Evolutionary conservation across 1,284 basidiomycete genomes (phyloP).

Genomic region (Cutaneotrichosporon cyanovorans): DNA sequence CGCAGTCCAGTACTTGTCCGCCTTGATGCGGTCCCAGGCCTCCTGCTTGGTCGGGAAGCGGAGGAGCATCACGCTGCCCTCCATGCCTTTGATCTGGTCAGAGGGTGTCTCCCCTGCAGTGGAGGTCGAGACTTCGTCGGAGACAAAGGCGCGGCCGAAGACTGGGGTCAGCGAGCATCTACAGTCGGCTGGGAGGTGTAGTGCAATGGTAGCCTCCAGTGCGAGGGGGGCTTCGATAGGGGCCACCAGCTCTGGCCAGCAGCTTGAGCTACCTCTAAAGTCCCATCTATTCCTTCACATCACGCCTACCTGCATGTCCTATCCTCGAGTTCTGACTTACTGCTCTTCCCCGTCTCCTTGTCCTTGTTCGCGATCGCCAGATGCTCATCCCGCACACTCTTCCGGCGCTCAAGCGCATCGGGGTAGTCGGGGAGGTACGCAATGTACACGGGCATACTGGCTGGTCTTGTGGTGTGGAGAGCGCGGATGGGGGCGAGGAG

Average conservation of each 20-base stretch:
- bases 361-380: slow-evolving; percentile 17
- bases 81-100: slow-evolving; percentile 26
- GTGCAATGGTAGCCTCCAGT: too few relatives aligned
- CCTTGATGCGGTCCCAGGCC: slow-evolving; percentile 35
- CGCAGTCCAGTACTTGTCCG: slow-evolving; percentile 40
- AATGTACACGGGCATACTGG: slow-evolving; percentile 31
- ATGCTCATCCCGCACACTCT: slow-evolving; percentile 33
- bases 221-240: too few relatives aligned
- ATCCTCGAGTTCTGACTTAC: slow-evolving; percentile 12
- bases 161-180: slow-evolving; percentile 15
- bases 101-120: slow-evolving; percentile 6
- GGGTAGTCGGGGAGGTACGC: slow-evolving; percentile 41
- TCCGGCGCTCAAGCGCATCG: slow-evolving; percentile 31
- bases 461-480: too few relatives aligned
- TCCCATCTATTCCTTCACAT: too few relatives aligned
- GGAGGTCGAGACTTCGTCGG: slow-evolving; percentile 11
- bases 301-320: too few relatives aligned
- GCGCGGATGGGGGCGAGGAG: too few relatives aligned
- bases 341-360: slow-evolving; percentile 12
- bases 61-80: slow-evolving; percentile 36
- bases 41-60: slow-evolving; percentile 25
- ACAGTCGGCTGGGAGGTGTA: too few relatives aligned
- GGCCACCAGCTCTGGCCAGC: too few relatives aligned
- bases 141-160: slow-evolving; percentile 21
- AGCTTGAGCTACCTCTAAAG: too few relatives aligned